These are phyloP conservation scores for Gardenia jasminoides DNA, from an alignment of 257 asterid genomes.

Conservation along the genomic window DNA sequence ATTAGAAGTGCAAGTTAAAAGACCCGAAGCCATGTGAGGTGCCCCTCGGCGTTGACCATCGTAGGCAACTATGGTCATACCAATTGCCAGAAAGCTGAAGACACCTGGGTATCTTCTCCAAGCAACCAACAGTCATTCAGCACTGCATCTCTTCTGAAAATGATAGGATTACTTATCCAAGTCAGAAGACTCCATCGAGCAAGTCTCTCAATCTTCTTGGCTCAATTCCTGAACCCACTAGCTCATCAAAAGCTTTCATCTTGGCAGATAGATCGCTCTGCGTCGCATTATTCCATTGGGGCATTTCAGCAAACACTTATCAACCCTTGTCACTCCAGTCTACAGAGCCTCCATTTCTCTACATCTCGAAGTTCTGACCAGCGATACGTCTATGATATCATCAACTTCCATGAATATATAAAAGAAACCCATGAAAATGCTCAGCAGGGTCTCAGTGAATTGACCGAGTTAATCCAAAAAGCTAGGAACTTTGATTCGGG, in stretches of 20 bases:
- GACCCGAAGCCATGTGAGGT: no score
- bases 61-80: no score
- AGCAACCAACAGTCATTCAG: no score
- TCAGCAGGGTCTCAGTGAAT: constrained; percentile 31
- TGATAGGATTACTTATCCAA: constrained; percentile 36
- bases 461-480: constrained; percentile 44
- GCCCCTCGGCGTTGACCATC: no score
- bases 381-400: constrained; percentile 24
- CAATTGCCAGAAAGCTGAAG: no score
- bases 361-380: constrained; percentile 6
- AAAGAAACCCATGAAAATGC: constrained; percentile 19
- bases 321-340: constrained; percentile 2
- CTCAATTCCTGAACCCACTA: constrained; percentile 27
- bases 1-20: no score
- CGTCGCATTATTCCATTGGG: constrained; percentile 19
- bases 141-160: constrained; percentile 12
- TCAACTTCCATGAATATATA: constrained; percentile 29
- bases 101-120: no score
- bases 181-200: constrained; percentile 36
- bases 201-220: constrained; percentile 15
- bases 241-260: constrained; percentile 13
- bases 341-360: constrained; percentile 20
- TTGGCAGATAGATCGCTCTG: neutral
- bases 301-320: constrained; percentile 66
- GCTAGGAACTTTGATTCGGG: constrained; percentile 59